A percentile compares a stretch with the other conserved stretches of the same genome.
phyloP scores from a whole-genome alignment of 2,329 filamentous ascomycete species.

The Sporothrix globosa region DNA sequence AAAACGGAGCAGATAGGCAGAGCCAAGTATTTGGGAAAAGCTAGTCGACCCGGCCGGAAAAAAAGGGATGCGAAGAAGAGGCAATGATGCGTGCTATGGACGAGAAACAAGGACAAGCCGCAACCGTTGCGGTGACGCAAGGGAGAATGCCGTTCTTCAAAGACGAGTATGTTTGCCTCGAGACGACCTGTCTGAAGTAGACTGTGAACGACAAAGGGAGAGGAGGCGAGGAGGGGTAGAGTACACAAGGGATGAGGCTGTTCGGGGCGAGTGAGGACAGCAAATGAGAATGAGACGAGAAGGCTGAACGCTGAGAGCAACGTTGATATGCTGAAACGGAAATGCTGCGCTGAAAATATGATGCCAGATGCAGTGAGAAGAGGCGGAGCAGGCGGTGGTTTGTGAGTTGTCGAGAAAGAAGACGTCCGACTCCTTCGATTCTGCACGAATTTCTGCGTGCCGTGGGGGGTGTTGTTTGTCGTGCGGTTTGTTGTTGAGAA shows the following conservation, averaged over 20 bases:
- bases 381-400: neutral
- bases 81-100: neutral
- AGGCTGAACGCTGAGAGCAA: neutral
- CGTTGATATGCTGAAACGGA: neutral
- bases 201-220: constrained; percentile 2
- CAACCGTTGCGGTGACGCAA: constrained; percentile 8
- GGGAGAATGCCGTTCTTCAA: constrained; percentile 9
- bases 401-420: neutral
- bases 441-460: neutral
- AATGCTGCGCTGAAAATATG: neutral
- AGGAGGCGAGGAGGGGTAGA: neutral
- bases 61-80: constrained; percentile 15
- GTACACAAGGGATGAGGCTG: constrained; percentile 14
- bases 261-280: neutral
- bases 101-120: neutral
- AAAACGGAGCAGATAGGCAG: constrained; percentile 20
- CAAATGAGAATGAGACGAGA: constrained; percentile 3
- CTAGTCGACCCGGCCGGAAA: constrained; percentile 21
- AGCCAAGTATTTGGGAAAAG: constrained; percentile 10
- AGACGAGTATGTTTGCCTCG: neutral
- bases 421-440: neutral
- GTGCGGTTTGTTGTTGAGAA: constrained; percentile 9
- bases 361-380: constrained; percentile 7
- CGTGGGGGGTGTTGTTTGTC: neutral
- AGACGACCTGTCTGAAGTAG: constrained; percentile 10